Percentiles rank a stretch among this genome's conserved stretches.
Conservation (phyloP, 768 basidiomycete species). For the Cystobasidium tubakii region DNA sequence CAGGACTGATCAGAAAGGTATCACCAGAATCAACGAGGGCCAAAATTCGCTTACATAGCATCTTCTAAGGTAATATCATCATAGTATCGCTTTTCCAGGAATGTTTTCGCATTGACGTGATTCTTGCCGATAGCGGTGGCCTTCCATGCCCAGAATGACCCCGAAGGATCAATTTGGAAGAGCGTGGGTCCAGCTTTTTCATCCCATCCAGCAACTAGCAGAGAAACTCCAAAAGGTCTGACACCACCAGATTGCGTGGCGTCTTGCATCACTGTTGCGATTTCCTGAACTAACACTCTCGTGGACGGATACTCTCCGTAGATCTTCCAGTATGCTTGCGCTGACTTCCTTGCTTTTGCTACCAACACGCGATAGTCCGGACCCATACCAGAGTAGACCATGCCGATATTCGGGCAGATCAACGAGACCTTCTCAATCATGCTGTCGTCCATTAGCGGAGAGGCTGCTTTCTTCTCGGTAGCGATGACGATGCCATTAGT, state of each 20-base stretch:
- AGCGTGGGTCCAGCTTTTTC: conserved; percentile 86
- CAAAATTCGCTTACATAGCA: conserved; percentile 34
- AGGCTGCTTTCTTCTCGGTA: conserved; percentile 98
- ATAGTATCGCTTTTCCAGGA: conserved; percentile 90
- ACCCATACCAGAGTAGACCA: conserved; percentile 99
- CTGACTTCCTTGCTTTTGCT: conserved; percentile 89
- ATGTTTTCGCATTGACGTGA: conserved; percentile 99
- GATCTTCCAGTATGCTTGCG: conserved; percentile 98
- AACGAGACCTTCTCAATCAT: conserved; percentile 93
- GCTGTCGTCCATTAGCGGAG: conserved; percentile 93
- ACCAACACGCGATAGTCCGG: conserved; percentile 95
- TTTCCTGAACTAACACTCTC: conserved; percentile 89
- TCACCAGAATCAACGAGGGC: neutral
- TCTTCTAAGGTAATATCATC: conserved; percentile 45
- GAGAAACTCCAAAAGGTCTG: conserved; percentile 94
- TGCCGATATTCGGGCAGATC: conserved; percentile 97
- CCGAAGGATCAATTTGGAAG: conserved; percentile 98
- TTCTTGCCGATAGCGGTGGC: conserved; percentile 98
- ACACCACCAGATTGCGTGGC: conserved; percentile 99
- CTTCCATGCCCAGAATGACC: conserved; percentile 99
- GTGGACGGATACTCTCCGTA: conserved; percentile 98
- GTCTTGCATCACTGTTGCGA: conserved; percentile 97
- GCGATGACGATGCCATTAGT: conserved; percentile 99
- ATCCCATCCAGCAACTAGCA: conserved; percentile 97
- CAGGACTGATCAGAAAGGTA: conserved; percentile 61